phyloP scores from a whole-genome alignment of 2,329 filamentous ascomycete species.

The Epicoccum nigrum region DNA sequence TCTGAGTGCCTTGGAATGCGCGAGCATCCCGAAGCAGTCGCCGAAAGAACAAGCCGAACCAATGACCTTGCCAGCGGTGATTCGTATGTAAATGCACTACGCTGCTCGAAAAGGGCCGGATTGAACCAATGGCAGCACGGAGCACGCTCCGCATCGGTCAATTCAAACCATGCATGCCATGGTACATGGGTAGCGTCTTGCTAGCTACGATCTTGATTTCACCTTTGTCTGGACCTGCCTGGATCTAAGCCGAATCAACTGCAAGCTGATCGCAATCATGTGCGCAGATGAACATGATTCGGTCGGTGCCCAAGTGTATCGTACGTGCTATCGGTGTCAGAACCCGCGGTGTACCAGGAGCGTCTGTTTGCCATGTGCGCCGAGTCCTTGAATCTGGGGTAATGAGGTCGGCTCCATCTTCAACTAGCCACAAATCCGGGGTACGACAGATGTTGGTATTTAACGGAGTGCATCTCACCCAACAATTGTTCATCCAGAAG shows the following conservation, averaged over 20 bases:
- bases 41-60: conserved; percentile 7
- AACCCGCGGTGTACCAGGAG: conserved; percentile 9
- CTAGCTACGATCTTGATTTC: conserved; percentile 8
- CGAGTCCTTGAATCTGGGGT: conserved; percentile 4
- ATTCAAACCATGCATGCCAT: conserved; percentile 3
- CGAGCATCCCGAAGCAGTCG: conserved; percentile 2
- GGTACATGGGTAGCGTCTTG: conserved; percentile 1
- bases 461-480: background rate
- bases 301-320: conserved; percentile 4
- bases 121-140: conserved; percentile 4
- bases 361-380: conserved; percentile 3
- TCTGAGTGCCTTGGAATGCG: background rate
- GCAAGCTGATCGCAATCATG: background rate
- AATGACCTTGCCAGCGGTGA: conserved; percentile 5
- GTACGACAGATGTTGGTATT: background rate
- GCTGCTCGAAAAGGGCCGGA: conserved; percentile 1
- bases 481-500: background rate
- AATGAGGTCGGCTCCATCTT: conserved; percentile 9
- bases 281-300: background rate
- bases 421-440: conserved; percentile 10
- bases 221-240: background rate
- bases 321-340: background rate
- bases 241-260: background rate
- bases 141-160: conserved; percentile 10
- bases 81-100: conserved; percentile 11